Base-by-base conservation (phyloP, 805 yeast species). In the Teunomyces atbi region DNA sequence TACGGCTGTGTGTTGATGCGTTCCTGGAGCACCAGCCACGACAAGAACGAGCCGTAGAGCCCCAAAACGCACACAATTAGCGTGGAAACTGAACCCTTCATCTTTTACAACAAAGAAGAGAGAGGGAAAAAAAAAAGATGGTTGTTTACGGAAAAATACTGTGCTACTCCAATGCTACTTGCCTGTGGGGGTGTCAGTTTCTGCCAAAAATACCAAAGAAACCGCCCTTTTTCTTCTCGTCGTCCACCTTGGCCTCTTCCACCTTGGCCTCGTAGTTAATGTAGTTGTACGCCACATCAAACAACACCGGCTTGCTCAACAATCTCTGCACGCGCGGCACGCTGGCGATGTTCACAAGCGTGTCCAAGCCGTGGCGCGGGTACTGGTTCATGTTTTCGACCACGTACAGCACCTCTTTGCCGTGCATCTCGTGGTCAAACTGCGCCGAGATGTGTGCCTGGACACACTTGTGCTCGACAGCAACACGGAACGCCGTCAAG, bases 1-100 rank as follows among this genome's bases (percentile, higher is more conserved):
- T 90, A 89, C 10, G 86, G 79, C 39, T 83, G 83, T 1, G 90
- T 81, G 11, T 90, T 78, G 52, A 94, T 81, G 40, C 92, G 82
- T 64, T 94, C 99, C 60, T 94, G 98, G 10, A 94, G 78, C 30
- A 89, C 77, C 0, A 96, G 90, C 99, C 99, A 94, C 1, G 92
- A 77, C 21, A 94, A 68, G 57, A 94, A 94, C 41, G 96, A 85
- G 2, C 80, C 81, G 59, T 94, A 94, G 30, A 94, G 87, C 0
- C 97, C 97, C 8, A 58, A 44, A 5, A 72, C 71, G 48, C 72
- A 70, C 15, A 63, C 44, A 1, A 61, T 51, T 4, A 72, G 58
- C 18, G 69, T 62, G 19, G 62, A 26, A 8, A 52, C 48, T 59
- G 50, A 56, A 18, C 65, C 55, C 16, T 51, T 49, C 21, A 45